Conservation (phyloP, 2,329 filamentous ascomycete genomes). For the Aotearoamyces nothofagi region DNA sequence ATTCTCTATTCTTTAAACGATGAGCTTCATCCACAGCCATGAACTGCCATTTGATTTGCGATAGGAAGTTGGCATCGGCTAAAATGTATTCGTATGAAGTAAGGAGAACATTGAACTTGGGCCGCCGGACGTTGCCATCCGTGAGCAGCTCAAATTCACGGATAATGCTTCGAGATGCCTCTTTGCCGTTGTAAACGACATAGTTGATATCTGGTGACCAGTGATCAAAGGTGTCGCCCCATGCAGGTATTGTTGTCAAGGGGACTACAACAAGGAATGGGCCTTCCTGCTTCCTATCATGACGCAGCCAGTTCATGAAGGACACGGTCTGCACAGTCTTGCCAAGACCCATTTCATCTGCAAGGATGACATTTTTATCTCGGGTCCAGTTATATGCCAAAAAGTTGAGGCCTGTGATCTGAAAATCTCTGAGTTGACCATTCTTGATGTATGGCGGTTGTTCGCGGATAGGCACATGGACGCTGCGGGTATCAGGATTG, state of each 20-base stretch:
- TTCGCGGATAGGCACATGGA: constrained; percentile 55
- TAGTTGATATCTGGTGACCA: constrained; percentile 97
- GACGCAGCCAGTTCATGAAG: constrained; percentile 92
- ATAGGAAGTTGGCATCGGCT: constrained; percentile 68
- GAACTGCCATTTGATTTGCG: constrained; percentile 92
- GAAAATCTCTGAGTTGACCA: constrained; percentile 82
- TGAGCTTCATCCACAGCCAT: constrained; percentile 95
- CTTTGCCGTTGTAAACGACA: constrained; percentile 87
- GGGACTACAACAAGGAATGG: constrained; percentile 96
- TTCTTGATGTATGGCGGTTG: constrained; percentile 77
- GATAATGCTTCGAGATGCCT: constrained; percentile 73
- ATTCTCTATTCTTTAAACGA: constrained; percentile 89
- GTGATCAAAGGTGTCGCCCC: constrained; percentile 93
- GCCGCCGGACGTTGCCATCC: constrained; percentile 72
- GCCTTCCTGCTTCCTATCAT: constrained; percentile 77
- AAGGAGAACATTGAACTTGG: constrained; percentile 94
- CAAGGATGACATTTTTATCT: constrained; percentile 88
- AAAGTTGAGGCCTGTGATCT: constrained; percentile 89
- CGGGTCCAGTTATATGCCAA: constrained; percentile 91
- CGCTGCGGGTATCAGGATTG: constrained; percentile 57
- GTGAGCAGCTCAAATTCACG: constrained; percentile 79
- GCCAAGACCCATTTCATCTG: constrained; percentile 96
- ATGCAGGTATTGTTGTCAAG: constrained; percentile 90
- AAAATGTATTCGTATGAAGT: constrained; percentile 97
- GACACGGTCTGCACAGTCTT: constrained; percentile 97